These are phyloP conservation scores for Trichodelitschia bisporula DNA, from an alignment of 495 filamentous ascomycete species.

Conservation along the genomic window DNA sequence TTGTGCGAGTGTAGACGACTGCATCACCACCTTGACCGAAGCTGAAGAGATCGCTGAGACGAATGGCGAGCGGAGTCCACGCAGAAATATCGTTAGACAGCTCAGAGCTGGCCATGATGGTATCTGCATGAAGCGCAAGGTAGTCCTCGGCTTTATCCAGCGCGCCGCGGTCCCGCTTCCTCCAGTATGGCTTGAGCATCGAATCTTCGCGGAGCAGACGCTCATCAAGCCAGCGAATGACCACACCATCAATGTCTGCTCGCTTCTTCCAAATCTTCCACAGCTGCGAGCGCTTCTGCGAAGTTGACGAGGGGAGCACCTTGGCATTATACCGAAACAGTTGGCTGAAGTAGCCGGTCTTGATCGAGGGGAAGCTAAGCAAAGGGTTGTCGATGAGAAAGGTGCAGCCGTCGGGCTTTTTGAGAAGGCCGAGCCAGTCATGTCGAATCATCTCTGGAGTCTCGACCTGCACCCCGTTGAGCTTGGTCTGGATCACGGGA, in stretches of 20 bases:
- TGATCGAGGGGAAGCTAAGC: slow-evolving; percentile 23
- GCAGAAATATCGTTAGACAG: slow-evolving; percentile 31
- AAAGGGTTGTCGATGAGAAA: slow-evolving; percentile 34
- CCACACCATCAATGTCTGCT: slow-evolving; percentile 32
- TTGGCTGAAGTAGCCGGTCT: slow-evolving; percentile 22
- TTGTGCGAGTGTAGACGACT: slow-evolving; percentile 19
- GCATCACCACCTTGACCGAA: slow-evolving; percentile 39
- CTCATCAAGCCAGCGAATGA: slow-evolving; percentile 38
- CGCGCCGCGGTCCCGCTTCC: slow-evolving; percentile 26
- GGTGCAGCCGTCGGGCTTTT: slow-evolving; percentile 27
- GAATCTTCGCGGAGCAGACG: slow-evolving; percentile 28
- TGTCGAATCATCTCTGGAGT: slow-evolving; percentile 35
- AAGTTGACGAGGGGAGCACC: slow-evolving; percentile 29
- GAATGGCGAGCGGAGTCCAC: slow-evolving; percentile 35
- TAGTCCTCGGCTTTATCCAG: slow-evolving; percentile 28
- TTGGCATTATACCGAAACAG: slow-evolving; percentile 24
- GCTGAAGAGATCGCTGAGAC: slow-evolving; percentile 34
- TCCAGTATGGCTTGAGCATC: slow-evolving; percentile 32
- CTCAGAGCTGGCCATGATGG: slow-evolving; percentile 35
- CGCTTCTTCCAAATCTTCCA: slow-evolving; percentile 42
- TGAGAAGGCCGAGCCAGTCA: slow-evolving; percentile 28
- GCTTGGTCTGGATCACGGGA: slow-evolving; percentile 29
- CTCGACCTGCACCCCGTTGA: slow-evolving; percentile 27
- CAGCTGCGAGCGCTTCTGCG: slow-evolving; percentile 30
- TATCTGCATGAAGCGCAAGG: slow-evolving; percentile 28